Conservation (phyloP, 345 rosid species). For the Corymbia maculata region DNA sequence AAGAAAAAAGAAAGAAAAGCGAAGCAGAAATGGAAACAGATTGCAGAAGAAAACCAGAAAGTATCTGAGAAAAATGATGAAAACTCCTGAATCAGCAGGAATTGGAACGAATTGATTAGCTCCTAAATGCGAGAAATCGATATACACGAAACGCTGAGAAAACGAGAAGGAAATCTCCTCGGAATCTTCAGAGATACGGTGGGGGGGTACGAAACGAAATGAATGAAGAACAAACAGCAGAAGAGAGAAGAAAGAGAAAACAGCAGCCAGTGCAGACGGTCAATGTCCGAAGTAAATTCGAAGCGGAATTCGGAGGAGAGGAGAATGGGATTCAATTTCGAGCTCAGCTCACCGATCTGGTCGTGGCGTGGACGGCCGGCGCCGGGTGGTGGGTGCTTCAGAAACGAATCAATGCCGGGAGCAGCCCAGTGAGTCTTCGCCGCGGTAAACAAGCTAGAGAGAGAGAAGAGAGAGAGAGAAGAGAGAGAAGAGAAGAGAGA, state of each 20-base stretch:
- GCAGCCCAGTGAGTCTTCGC: background rate
- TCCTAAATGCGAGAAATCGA: background rate
- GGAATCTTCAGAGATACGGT: background rate
- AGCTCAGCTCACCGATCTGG: conserved; percentile 4
- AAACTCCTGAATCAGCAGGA: background rate
- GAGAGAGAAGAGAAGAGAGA: background rate
- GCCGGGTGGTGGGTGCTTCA: background rate
- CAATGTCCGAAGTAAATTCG: background rate
- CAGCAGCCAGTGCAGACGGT: background rate
- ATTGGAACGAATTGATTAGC: background rate
- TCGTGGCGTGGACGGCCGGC: background rate
- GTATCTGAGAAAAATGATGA: background rate
- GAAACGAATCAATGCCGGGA: conserved; percentile 1
- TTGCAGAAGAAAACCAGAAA: background rate
- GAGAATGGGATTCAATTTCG: background rate
- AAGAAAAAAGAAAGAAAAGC: background rate
- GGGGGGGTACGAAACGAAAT: background rate
- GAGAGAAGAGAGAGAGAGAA: background rate
- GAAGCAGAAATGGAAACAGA: background rate
- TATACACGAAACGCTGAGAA: background rate
- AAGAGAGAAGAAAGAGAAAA: background rate
- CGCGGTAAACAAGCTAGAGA: background rate
- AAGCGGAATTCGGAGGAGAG: background rate
- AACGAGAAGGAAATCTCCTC: background rate
- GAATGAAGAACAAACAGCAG: background rate